Evolutionary conservation across 2,329 filamentous ascomycete genomes (phyloP).

Genomic region (Septoria petroselini): DNA sequence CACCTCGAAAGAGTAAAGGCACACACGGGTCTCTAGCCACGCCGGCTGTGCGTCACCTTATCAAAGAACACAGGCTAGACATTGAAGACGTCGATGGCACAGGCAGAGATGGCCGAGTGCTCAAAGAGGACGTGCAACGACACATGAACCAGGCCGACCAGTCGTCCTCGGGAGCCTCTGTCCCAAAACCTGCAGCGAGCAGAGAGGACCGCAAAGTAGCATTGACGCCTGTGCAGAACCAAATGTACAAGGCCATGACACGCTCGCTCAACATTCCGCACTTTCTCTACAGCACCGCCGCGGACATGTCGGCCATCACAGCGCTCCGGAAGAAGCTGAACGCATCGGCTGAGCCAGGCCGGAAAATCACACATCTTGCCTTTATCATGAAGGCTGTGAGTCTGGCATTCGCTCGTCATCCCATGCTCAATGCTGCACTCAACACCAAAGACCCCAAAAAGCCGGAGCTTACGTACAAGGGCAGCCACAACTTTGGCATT

Average conservation of each 20-base stretch:
- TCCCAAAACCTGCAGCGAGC: conserved; percentile 37
- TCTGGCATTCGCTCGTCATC: conserved; percentile 74
- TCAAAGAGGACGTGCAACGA: conserved; percentile 82
- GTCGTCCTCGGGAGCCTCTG: conserved; percentile 33
- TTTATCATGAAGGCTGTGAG: conserved; percentile 97
- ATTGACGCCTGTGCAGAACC: conserved; percentile 75
- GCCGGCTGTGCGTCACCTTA: conserved; percentile 84
- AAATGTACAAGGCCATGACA: conserved; percentile 99
- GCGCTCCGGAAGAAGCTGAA: conserved; percentile 73
- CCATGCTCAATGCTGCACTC: conserved; percentile 82
- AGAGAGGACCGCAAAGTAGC: conserved; percentile 63
- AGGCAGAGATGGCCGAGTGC: conserved; percentile 83
- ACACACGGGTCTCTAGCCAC: conserved; percentile 77
- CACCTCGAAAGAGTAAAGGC: conserved; percentile 44
- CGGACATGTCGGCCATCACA: conserved; percentile 75
- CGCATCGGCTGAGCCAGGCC: conserved; percentile 41
- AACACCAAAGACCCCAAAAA: conserved; percentile 63
- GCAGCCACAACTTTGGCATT: conserved; percentile 89
- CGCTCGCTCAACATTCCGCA: conserved; percentile 86
- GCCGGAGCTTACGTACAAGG: conserved; percentile 72
- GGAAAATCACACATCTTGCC: conserved; percentile 82
- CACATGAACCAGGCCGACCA: conserved; percentile 40
- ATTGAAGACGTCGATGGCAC: conserved; percentile 79
- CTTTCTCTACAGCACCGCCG: conserved; percentile 89
- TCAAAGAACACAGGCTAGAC: conserved; percentile 73